Evolutionary conservation across 768 basidiomycete genomes (phyloP).

Genomic region (Suillus paluster): DNA sequence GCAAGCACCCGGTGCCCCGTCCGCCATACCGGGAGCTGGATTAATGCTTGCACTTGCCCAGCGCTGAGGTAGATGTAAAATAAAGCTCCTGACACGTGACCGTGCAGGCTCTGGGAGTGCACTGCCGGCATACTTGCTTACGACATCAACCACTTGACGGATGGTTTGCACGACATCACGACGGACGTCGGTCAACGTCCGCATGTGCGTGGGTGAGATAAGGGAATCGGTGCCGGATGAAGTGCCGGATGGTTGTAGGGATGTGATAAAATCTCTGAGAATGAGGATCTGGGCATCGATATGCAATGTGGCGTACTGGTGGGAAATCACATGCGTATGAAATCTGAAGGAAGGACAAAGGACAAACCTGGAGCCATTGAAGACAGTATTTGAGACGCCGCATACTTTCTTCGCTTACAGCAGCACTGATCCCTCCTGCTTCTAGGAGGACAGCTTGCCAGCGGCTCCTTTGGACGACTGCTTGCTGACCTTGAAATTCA

Average conservation of each 20-base stretch:
- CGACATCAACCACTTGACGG: constrained; percentile 86
- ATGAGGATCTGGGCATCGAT: constrained; percentile 88
- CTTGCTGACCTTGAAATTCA: constrained; percentile 41
- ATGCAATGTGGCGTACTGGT: constrained; percentile 82
- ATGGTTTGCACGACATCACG: constrained; percentile 88
- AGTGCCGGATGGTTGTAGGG: constrained; percentile 51
- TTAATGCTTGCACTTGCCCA: constrained; percentile 60
- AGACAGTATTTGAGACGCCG: constrained; percentile 82
- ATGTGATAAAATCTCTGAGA: constrained; percentile 81
- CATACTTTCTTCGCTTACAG: constrained; percentile 92
- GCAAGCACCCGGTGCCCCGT: constrained; percentile 36
- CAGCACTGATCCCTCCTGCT: constrained; percentile 86
- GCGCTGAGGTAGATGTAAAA: constrained; percentile 78
- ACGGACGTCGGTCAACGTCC: constrained; percentile 74
- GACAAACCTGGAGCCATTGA: constrained; percentile 81
- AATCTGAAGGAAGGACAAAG: not conserved
- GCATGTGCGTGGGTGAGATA: constrained; percentile 56
- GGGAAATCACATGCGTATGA: constrained; percentile 6
- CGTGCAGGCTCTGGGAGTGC: constrained; percentile 87
- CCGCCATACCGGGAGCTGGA: constrained; percentile 23
- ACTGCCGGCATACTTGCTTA: constrained; percentile 83
- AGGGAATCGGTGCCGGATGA: constrained; percentile 33
- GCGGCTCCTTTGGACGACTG: constrained; percentile 73
- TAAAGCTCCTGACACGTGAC: constrained; percentile 71
- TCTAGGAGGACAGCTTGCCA: constrained; percentile 88